phyloP scores from a whole-genome alignment of 1,284 basidiomycete species.

The Ceratobasidium sp. region DNA sequence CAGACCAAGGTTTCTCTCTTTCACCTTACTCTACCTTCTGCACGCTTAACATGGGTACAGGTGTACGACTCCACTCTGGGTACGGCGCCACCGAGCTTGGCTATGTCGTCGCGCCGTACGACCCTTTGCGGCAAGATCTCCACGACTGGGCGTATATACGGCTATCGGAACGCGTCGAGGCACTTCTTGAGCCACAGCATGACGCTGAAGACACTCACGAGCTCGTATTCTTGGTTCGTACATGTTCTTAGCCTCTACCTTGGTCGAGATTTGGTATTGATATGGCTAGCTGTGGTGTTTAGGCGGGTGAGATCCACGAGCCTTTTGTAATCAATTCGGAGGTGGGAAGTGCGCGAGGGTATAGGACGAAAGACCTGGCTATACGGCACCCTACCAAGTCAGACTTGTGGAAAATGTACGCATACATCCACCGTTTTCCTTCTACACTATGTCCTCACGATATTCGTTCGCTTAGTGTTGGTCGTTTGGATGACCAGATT shows the following conservation, averaged over 20 bases:
- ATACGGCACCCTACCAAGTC: conserved; percentile 45
- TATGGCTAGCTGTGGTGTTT: no score
- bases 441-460: not conserved
- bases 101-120: not conserved
- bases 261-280: no score
- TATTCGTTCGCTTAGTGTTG: not conserved
- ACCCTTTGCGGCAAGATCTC: not conserved
- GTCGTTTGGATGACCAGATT: conserved; percentile 46
- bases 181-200: not conserved
- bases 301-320: conserved; percentile 22
- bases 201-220: conserved; percentile 20
- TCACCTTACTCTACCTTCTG: no score
- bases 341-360: conserved; percentile 9
- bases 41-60: not conserved
- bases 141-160: conserved; percentile 43
- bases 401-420: conserved; percentile 37
- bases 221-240: conserved; percentile 33
- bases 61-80: not conserved
- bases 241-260: no score
- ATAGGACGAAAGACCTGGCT: conserved; percentile 45
- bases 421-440: not conserved
- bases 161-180: conserved; percentile 29
- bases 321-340: conserved; percentile 39
- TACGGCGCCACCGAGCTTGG: conserved; percentile 7
- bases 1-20: conserved; percentile 17